phyloP scores from a whole-genome alignment of 352 stramenopile species.

The Globisporangium emineosum region DNA sequence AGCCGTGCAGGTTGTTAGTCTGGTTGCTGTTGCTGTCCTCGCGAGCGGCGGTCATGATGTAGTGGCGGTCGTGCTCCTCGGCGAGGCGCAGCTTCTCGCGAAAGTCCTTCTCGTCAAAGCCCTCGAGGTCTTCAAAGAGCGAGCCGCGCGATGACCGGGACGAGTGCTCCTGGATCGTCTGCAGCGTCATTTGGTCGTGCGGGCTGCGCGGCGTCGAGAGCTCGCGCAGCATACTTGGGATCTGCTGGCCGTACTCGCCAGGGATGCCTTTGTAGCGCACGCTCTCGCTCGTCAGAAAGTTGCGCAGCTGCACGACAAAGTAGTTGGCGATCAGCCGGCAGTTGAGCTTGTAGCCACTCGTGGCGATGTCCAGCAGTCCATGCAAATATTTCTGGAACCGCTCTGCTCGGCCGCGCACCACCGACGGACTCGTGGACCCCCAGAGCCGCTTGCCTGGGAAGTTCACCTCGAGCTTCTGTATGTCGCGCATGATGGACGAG shows the following conservation, averaged over 20 bases:
- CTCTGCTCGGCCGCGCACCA: conserved; percentile 42
- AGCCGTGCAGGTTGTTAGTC: neutral
- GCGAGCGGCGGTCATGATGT: neutral
- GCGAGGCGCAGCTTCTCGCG: conserved; percentile 14
- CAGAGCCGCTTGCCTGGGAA: conserved; percentile 65
- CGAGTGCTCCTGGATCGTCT: conserved; percentile 43
- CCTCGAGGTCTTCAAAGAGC: conserved; percentile 23
- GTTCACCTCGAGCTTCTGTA: conserved; percentile 40
- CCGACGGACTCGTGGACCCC: conserved; percentile 39
- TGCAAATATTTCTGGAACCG: conserved; percentile 58
- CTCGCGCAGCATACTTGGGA: conserved; percentile 50
- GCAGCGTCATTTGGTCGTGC: conserved; percentile 35
- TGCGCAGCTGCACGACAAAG: conserved; percentile 52
- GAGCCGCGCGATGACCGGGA: conserved; percentile 21
- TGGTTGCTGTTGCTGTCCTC: neutral
- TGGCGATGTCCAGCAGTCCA: conserved; percentile 49
- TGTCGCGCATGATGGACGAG: conserved; percentile 37
- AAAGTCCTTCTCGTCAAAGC: conserved; percentile 17
- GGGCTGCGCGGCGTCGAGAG: conserved; percentile 25
- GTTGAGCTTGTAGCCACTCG: conserved; percentile 46
- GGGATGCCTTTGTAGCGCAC: conserved; percentile 41
- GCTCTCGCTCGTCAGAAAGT: conserved; percentile 56
- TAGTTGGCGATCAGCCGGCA: conserved; percentile 50
- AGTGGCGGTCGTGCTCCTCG: conserved; percentile 16
- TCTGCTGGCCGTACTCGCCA: conserved; percentile 26